Conservation (phyloP, 208 protist species). For the Histomonas meleagridis region DNA sequence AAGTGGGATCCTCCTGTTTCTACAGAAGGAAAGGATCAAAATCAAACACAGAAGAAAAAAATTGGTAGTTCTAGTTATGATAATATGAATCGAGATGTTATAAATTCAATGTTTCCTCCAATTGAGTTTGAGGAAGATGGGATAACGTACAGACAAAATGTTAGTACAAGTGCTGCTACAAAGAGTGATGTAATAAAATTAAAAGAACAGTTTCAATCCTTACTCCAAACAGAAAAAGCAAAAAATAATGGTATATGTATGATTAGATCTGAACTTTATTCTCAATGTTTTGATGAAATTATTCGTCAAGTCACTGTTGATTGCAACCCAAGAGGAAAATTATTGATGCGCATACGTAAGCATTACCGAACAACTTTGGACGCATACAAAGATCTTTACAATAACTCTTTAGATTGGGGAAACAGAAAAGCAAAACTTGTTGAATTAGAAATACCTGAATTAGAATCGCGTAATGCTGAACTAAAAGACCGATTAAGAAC, state of each 20-base stretch:
- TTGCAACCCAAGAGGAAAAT: neutral
- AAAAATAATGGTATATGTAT: neutral
- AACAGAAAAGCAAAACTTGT: neutral
- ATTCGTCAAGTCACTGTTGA: conserved; percentile 39
- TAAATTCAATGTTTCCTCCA: conserved; percentile 10
- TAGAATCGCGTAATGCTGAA: neutral
- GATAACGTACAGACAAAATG: neutral
- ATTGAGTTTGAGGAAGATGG: neutral
- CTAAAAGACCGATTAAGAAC: neutral
- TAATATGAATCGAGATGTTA: neutral
- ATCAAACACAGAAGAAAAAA: neutral
- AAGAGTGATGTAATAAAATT: conserved; percentile 4
- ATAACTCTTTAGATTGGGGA: neutral
- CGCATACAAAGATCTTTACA: neutral
- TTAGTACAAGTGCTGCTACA: neutral
- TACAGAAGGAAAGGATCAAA: neutral
- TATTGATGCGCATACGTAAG: conserved; percentile 5
- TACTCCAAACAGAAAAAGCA: neutral
- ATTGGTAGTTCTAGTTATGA: neutral
- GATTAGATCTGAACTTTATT: conserved; percentile 25
- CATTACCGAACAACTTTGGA: neutral
- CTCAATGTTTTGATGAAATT: conserved; percentile 40
- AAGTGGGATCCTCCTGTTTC: neutral
- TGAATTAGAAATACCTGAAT: neutral
- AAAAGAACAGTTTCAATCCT: neutral